Evolutionary conservation across 768 basidiomycete genomes (phyloP).

Genomic region (Candolleomyces aberdarensis): DNA sequence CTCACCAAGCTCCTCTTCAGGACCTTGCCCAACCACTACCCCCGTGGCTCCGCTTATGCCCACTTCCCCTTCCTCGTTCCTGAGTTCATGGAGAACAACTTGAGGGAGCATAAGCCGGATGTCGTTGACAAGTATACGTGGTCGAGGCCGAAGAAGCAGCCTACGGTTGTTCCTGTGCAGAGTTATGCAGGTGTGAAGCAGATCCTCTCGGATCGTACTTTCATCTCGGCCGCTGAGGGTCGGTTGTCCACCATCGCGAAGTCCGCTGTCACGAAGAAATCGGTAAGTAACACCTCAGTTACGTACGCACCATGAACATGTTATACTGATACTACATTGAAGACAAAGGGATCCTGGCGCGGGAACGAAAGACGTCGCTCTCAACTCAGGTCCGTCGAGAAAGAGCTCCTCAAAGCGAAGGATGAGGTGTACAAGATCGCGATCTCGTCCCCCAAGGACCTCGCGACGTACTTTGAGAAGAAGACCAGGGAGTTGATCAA

Average conservation of each 20-base stretch:
- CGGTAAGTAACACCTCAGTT: slow-evolving; percentile 10
- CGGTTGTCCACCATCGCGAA: slow-evolving; percentile 18
- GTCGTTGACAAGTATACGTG: slow-evolving; percentile 50
- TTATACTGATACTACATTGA: too few species aligned
- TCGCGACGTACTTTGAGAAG: slow-evolving; percentile 29
- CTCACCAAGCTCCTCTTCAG: slow-evolving; percentile 71
- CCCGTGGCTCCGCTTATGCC: slow-evolving; percentile 60
- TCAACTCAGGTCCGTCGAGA: slow-evolving; percentile 33
- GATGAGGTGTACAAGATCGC: slow-evolving; percentile 16
- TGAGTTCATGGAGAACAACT: slow-evolving; percentile 36
- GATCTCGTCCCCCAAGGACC: slow-evolving; percentile 16
- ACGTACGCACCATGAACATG: neutral
- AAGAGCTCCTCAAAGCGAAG: slow-evolving; percentile 6
- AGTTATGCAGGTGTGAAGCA: slow-evolving; percentile 28
- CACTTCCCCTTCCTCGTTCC: slow-evolving; percentile 83
- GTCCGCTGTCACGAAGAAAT: slow-evolving; percentile 19
- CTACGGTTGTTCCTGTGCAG: slow-evolving; percentile 24
- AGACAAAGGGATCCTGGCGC: too few species aligned
- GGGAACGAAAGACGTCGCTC: too few species aligned
- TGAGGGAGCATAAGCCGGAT: slow-evolving; percentile 28
- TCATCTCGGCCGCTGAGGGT: slow-evolving; percentile 30
- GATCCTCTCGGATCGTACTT: slow-evolving; percentile 28
- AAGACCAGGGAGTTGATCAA: slow-evolving; percentile 32
- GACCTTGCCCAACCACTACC: slow-evolving; percentile 67
- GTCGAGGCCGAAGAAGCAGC: slow-evolving; percentile 35